Conservation (phyloP, 176 grass and related monocot genomes). For the Ensete ventricosum region DNA sequence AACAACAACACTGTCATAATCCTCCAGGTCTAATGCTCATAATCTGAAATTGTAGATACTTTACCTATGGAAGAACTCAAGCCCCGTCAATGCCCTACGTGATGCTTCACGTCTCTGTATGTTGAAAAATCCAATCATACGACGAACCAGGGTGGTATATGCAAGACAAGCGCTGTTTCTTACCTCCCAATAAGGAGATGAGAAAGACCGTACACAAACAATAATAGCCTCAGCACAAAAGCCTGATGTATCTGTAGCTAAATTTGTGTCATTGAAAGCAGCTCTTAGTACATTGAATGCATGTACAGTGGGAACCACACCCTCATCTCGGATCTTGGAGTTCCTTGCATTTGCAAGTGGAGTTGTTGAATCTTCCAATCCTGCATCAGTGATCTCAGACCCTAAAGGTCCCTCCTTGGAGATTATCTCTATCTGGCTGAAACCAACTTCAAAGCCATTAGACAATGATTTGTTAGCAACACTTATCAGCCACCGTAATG, state of each 20-base stretch:
- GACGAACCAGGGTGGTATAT: slow-evolving; percentile 73
- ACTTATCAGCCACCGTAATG: slow-evolving; percentile 63
- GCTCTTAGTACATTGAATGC: slow-evolving; percentile 89
- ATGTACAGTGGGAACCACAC: slow-evolving; percentile 85
- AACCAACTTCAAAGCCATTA: slow-evolving; percentile 29
- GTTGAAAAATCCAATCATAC: slow-evolving; percentile 94
- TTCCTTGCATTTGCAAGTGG: slow-evolving; percentile 39
- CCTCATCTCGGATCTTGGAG: slow-evolving; percentile 73
- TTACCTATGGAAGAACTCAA: slow-evolving; percentile 97
- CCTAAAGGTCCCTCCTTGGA: slow-evolving; percentile 20
- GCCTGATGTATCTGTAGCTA: slow-evolving; percentile 74
- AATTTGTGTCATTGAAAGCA: slow-evolving; percentile 83
- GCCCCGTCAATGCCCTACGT: slow-evolving; percentile 73
- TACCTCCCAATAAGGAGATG: slow-evolving; percentile 97
- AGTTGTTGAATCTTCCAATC: slow-evolving; percentile 22
- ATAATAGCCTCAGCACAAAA: slow-evolving; percentile 92
- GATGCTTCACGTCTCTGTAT: slow-evolving; percentile 69
- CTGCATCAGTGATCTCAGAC: slow-evolving; percentile 5
- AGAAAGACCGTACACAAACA: slow-evolving; percentile 75
- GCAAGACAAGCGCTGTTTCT: slow-evolving; percentile 86
- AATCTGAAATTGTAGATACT: slow-evolving; percentile 12
- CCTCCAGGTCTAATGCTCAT: slow-evolving; percentile 4
- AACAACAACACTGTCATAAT: background rate
- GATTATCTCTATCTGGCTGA: slow-evolving; percentile 23
- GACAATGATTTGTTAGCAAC: slow-evolving; percentile 68